These are phyloP conservation scores for Cytospora schulzeri DNA, from an alignment of 2,329 filamentous ascomycete genomes.

Conservation along the genomic window DNA sequence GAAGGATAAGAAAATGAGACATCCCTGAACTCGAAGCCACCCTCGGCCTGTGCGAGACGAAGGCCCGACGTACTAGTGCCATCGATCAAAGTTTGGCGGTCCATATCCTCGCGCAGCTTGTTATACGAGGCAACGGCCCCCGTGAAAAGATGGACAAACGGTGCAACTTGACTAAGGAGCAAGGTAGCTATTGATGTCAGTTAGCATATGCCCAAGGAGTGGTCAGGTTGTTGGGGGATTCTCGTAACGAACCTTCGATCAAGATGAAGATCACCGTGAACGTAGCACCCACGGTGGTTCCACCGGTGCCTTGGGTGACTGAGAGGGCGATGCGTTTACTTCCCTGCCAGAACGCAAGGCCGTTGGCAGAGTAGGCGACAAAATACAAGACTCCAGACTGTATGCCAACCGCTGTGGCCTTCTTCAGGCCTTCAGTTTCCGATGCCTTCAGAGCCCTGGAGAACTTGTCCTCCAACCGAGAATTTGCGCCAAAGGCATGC, in stretches of 20 bases:
- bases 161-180: constrained; percentile 61
- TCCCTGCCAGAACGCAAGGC: constrained; percentile 67
- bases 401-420: constrained; percentile 55
- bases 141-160: constrained; percentile 61
- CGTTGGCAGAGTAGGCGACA: constrained; percentile 65
- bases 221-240: neutral
- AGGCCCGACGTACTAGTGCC: constrained; percentile 32
- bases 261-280: constrained; percentile 59
- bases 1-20: constrained; percentile 49
- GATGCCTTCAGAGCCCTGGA: constrained; percentile 26
- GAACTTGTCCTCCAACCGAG: constrained; percentile 62
- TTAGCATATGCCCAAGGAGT: constrained; percentile 27
- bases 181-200: constrained; percentile 46
- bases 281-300: constrained; percentile 48
- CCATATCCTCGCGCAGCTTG: constrained; percentile 58
- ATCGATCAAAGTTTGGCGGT: constrained; percentile 49
- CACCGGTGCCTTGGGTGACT: constrained; percentile 36
- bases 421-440: constrained; percentile 52
- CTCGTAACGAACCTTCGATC: constrained; percentile 45
- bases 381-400: constrained; percentile 68
- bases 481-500: constrained; percentile 64
- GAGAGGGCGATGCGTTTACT: constrained; percentile 43
- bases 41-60: constrained; percentile 21
- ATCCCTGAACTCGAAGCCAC: constrained; percentile 23
- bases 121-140: constrained; percentile 56